Base-by-base conservation (phyloP, 2,329 filamentous ascomycete genomes). In the Alternaria tenuissima region DNA sequence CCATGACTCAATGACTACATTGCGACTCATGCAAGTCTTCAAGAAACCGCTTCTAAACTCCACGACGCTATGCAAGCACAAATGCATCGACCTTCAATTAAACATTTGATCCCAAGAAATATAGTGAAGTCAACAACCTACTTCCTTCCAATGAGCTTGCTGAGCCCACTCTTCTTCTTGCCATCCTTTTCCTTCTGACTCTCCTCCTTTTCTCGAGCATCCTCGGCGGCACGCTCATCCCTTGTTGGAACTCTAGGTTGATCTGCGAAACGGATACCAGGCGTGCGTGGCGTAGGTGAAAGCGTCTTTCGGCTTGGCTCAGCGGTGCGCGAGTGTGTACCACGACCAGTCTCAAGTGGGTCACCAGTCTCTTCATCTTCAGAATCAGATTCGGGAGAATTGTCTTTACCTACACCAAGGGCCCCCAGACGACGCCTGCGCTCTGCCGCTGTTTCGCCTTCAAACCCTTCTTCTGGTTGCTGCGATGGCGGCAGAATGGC, bases 391-490 rank as follows among this genome's bases (percentile, higher is more conserved):
- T 72, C 73, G 3, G 71, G 66, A 1, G 68, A 61, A 7, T 72
- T 62, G 24, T 73, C 70, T 12, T 68, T 62, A 24, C 68, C 67
- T 24, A 91, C 82, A 9, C 91, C 91, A 2, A 94, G 80, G 1
- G 91, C 92, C 1, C 91, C 91, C 69, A 93, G 88, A 68, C 92
- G 86, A 54, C 92, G 83, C 41, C 90, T 85, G 57, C 89, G 84
- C 77, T 94, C 92, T 0, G 91, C 91, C 0, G 90, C 89, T 0
- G 91, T 93, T 78, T 94, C 91, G 34, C 80, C 83, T 34, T 81
- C 82, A 14, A 72, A 67, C 3, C 60, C 62, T 16, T 43, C 41
- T 4, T 55, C 59, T 2, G 49, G 49, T 9, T 44, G 41, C 34
- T 84, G 44, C 47, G 70, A 22, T 26, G 24, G 22, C 34, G 49